phyloP scores from a whole-genome alignment of 352 stramenopile species.

The Globisporangium barbulae region DNA sequence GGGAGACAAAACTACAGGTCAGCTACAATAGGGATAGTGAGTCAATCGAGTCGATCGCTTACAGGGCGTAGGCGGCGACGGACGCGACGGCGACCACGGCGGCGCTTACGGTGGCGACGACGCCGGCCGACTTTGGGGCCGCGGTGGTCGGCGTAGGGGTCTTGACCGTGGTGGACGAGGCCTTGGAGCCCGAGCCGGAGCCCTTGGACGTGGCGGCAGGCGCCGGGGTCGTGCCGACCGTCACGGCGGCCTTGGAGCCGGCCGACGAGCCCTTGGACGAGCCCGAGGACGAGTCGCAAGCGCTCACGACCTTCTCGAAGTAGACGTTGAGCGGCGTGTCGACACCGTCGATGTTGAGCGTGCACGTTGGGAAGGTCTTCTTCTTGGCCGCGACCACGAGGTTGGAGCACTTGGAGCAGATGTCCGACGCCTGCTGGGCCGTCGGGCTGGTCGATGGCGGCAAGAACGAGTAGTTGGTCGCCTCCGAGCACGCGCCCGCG shows the following conservation, averaged over 20 bases:
- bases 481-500: constrained; percentile 1
- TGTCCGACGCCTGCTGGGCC: background rate
- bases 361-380: constrained; percentile 14
- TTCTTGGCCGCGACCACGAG: constrained; percentile 10
- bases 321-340: constrained; percentile 9
- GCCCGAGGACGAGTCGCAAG: background rate
- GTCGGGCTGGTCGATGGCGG: constrained; percentile 7
- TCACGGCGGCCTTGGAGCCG: background rate
- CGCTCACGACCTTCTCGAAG: constrained; percentile 2
- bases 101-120: constrained; percentile 3
- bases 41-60: constrained; percentile 2
- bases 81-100: constrained; percentile 6
- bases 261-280: background rate
- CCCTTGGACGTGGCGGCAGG: background rate
- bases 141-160: background rate
- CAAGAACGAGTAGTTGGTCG: constrained; percentile 4
- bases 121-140: background rate
- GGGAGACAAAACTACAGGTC: constrained; percentile 4
- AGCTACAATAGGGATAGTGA: background rate
- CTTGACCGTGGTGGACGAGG: background rate
- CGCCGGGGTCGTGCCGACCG: background rate
- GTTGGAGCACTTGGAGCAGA: constrained; percentile 10
- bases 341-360: constrained; percentile 5
- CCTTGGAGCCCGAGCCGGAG: background rate
- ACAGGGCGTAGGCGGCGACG: constrained; percentile 6